Conservation (phyloP, 202 grass and related monocot species). For the Alloteropsis angusta region DNA sequence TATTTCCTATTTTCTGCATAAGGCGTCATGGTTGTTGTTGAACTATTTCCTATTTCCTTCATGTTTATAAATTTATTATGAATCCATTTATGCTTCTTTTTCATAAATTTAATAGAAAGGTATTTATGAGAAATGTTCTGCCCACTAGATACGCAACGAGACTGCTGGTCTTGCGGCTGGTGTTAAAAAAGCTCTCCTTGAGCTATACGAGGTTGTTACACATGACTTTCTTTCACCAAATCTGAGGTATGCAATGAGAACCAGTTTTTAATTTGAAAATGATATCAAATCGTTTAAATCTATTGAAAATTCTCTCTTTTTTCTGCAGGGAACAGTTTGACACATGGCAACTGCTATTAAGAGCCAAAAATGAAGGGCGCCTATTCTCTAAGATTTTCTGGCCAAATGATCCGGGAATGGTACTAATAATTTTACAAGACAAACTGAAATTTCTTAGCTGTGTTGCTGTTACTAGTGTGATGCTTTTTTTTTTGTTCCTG, state of each 20-base stretch:
- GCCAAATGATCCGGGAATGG: slow-evolving; percentile 73
- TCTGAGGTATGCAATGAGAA: slow-evolving; percentile 45
- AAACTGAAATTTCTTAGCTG: neutral
- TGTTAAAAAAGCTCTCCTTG: slow-evolving; percentile 66
- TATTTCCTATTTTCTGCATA: slow-evolving; percentile 7
- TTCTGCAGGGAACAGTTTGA: slow-evolving; percentile 78
- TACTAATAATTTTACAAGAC: slow-evolving; percentile 20
- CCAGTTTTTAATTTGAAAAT: neutral
- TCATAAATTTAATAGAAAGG: neutral
- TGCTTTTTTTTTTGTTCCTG: slow-evolving; percentile 30
- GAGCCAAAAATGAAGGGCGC: slow-evolving; percentile 65
- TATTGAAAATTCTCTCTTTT: slow-evolving; percentile 11
- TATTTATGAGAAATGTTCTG: slow-evolving; percentile 15
- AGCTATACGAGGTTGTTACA: slow-evolving; percentile 81
- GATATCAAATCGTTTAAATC: slow-evolving; percentile 2
- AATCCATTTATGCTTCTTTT: neutral
- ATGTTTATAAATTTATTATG: slow-evolving; percentile 13
- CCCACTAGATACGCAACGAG: slow-evolving; percentile 68
- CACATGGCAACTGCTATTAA: slow-evolving; percentile 72
- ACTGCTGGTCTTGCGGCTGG: slow-evolving; percentile 60
- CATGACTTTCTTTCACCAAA: slow-evolving; percentile 71
- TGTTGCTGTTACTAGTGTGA: neutral
- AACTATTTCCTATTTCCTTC: slow-evolving; percentile 11
- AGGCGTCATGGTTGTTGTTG: neutral
- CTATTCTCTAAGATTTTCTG: slow-evolving; percentile 79